A percentile compares a stretch with the other conserved stretches of the same genome.
Evolutionary conservation across 495 filamentous ascomycete species (phyloP).

Genomic region (Penicillium turbatum): DNA sequence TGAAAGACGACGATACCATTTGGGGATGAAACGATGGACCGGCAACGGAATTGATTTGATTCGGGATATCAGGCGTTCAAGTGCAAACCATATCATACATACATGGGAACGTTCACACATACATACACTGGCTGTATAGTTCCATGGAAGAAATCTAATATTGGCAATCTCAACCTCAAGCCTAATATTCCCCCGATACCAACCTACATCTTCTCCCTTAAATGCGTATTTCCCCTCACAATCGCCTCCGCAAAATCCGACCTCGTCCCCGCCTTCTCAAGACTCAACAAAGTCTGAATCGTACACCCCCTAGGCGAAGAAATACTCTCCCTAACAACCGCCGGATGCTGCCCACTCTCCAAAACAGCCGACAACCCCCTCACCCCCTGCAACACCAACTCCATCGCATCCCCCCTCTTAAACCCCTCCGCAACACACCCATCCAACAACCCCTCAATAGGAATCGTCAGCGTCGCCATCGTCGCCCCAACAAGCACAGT

Average conservation of each 20-base stretch:
- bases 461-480: constrained; percentile 30
- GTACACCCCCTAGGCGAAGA: constrained; percentile 37
- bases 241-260: constrained; percentile 24
- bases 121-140: constrained; percentile 16
- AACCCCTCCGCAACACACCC: constrained; percentile 38
- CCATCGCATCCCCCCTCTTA: constrained; percentile 31
- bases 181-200: background rate
- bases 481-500: constrained; percentile 32
- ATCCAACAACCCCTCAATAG: constrained; percentile 38
- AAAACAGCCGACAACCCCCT: constrained; percentile 31
- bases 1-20: constrained; percentile 52
- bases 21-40: constrained; percentile 44
- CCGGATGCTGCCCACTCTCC: constrained; percentile 32
- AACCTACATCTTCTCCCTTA: constrained; percentile 14
- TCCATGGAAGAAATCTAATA: background rate
- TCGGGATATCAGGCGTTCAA: background rate
- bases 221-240: constrained; percentile 23
- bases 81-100: background rate
- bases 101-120: background rate
- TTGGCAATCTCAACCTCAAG: background rate
- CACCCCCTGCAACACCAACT: constrained; percentile 31
- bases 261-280: constrained; percentile 32
- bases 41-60: background rate
- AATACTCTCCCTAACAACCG: constrained; percentile 32
- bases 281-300: constrained; percentile 29